phyloP scores from a whole-genome alignment of 2,329 filamentous ascomycete species.

The Blumeria hordei region DNA sequence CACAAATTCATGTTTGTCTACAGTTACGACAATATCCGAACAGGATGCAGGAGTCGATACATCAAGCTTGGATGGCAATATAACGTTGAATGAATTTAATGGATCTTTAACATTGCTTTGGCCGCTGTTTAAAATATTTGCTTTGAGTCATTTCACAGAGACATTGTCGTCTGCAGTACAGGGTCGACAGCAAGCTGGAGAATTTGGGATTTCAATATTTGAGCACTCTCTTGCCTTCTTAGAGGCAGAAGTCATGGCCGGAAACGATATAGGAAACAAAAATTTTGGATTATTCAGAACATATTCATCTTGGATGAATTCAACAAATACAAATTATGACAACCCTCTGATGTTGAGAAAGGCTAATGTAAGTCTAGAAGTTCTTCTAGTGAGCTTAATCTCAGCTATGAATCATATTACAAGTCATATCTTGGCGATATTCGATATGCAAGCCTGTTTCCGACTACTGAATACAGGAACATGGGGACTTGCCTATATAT shows the following conservation, averaged over 20 bases:
- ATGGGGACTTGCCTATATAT: conserved; percentile 82
- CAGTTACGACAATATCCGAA: conserved; percentile 42
- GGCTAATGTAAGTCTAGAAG: conserved; percentile 74
- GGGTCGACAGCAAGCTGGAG: conserved; percentile 53
- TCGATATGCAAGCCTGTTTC: conserved; percentile 54
- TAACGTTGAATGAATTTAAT: conserved; percentile 6
- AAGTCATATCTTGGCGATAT: conserved; percentile 59
- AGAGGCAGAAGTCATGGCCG: conserved; percentile 75
- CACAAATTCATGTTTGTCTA: conserved; percentile 46
- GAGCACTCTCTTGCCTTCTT: conserved; percentile 92
- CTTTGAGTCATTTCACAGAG: conserved; percentile 66
- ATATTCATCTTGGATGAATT: conserved; percentile 5
- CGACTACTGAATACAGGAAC: conserved; percentile 71
- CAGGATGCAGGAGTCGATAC: conserved; percentile 18
- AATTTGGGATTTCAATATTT: conserved; percentile 89
- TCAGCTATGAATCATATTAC: conserved; percentile 73
- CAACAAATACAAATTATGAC: conserved; percentile 22
- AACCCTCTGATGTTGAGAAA: conserved; percentile 43
- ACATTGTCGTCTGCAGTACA: conserved; percentile 72
- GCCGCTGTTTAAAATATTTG: conserved; percentile 47
- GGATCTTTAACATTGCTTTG: conserved; percentile 60
- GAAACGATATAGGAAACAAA: conserved; percentile 52
- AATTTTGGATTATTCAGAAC: conserved; percentile 18
- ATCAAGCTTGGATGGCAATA: conserved; percentile 1
- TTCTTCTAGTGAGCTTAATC: conserved; percentile 67